phyloP scores from a whole-genome alignment of 257 asterid species.

The Solanum appendiculatum region DNA sequence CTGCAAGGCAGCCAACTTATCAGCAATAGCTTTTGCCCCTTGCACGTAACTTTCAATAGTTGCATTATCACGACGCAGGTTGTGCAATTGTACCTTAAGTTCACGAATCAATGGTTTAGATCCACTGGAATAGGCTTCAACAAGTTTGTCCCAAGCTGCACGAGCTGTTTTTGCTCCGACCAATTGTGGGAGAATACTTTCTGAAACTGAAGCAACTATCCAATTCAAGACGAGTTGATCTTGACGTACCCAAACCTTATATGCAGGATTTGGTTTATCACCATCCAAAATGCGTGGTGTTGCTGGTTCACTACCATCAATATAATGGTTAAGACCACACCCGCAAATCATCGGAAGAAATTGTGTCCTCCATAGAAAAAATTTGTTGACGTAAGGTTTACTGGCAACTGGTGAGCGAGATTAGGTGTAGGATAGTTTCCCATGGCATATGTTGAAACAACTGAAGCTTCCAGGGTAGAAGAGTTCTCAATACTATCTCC shows the following conservation, averaged over 20 bases:
- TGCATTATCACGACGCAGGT: not conserved
- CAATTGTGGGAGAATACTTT: not conserved
- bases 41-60: not conserved
- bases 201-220: not conserved
- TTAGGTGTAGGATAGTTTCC: not conserved
- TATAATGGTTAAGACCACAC: not conserved
- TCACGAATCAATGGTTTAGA: not conserved
- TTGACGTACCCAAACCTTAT: not conserved
- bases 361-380: not conserved
- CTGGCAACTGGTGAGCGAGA: not conserved
- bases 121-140: not conserved
- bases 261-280: not conserved
- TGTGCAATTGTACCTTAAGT: not conserved
- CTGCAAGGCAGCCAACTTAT: not conserved
- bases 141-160: not conserved
- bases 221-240: not conserved
- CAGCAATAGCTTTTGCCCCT: not conserved
- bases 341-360: too few species aligned
- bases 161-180: not conserved
- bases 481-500: not conserved
- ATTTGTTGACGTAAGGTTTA: not conserved
- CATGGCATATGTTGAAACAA: too few species aligned
- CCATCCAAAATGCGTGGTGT: not conserved
- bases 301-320: not conserved
- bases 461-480: too few species aligned